Evolutionary conservation across 768 basidiomycete genomes (phyloP).

Genomic region (Collybiopsis luxurians): DNA sequence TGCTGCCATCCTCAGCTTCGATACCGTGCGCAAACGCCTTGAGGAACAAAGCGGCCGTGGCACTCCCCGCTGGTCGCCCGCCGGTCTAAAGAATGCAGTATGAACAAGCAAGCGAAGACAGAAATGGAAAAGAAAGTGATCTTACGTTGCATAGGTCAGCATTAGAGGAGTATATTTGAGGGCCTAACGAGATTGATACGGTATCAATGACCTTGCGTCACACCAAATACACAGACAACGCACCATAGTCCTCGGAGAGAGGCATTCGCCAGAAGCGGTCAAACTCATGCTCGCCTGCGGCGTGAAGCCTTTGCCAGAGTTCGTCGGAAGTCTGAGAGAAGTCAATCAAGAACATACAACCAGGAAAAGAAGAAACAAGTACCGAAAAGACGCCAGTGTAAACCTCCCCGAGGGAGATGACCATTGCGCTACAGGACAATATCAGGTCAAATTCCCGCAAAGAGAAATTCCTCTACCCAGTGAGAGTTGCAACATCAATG

Average conservation of each 20-base stretch:
- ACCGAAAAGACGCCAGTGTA: conserved; percentile 81
- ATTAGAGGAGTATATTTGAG: conserved; percentile 74
- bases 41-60: conserved; percentile 86
- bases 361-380: conserved; percentile 16
- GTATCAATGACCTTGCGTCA: not conserved
- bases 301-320: conserved; percentile 68
- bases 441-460: not conserved
- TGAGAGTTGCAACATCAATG: conserved; percentile 86
- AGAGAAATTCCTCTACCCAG: conserved; percentile 47
- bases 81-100: conserved; percentile 60
- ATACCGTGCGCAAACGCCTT: conserved; percentile 79
- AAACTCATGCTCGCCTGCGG: conserved; percentile 70
- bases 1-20: conserved; percentile 48
- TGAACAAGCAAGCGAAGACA: conserved; percentile 4
- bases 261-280: conserved; percentile 93
- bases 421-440: conserved; percentile 52
- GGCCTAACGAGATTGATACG: conserved; percentile 21
- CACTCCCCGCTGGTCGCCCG: conserved; percentile 67
- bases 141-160: conserved; percentile 79
- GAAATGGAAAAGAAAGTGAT: not conserved
- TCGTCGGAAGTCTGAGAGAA: conserved; percentile 59
- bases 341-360: not conserved
- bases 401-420: conserved; percentile 69
- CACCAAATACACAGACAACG: not conserved
- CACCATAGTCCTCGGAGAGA: conserved; percentile 71